phyloP scores from a whole-genome alignment of 2,329 filamentous ascomycete genomes.

The Colletotrichum horii region DNA sequence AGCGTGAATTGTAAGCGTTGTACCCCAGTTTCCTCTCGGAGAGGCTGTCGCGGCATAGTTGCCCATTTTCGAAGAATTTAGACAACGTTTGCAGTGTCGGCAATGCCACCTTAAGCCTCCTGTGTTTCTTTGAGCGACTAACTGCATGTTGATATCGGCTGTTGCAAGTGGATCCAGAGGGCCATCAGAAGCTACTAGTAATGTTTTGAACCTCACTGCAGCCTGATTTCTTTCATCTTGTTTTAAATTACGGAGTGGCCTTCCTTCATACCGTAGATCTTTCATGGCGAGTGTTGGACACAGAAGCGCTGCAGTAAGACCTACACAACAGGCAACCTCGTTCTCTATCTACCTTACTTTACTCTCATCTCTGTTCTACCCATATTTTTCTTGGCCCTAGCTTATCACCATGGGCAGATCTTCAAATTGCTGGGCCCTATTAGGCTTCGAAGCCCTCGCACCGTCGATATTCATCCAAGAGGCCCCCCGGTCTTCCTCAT shows the following conservation, averaged over 20 bases:
- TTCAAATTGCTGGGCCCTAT: background rate
- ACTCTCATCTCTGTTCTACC: background rate
- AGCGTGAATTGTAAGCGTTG: background rate
- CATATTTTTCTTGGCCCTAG: background rate
- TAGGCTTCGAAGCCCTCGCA: background rate
- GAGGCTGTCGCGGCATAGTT: background rate
- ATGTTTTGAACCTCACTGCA: background rate
- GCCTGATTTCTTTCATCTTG: background rate
- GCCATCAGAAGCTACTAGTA: background rate
- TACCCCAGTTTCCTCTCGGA: background rate
- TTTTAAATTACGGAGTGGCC: background rate
- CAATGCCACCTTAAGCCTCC: background rate
- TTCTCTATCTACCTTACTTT: background rate
- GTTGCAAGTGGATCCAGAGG: background rate
- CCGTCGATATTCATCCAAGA: background rate
- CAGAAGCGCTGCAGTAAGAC: background rate
- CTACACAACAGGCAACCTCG: background rate
- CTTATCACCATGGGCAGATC: background rate
- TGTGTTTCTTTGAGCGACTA: background rate
- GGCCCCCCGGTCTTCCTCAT: background rate
- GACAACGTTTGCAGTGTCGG: background rate
- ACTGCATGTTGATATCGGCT: background rate
- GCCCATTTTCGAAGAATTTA: background rate
- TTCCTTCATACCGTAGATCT: background rate
- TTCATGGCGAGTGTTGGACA: background rate